A percentile compares a stretch with the other conserved stretches of the same genome.
Evolutionary conservation across 768 basidiomycete genomes (phyloP).

Genomic region (Boletus barrowsii): DNA sequence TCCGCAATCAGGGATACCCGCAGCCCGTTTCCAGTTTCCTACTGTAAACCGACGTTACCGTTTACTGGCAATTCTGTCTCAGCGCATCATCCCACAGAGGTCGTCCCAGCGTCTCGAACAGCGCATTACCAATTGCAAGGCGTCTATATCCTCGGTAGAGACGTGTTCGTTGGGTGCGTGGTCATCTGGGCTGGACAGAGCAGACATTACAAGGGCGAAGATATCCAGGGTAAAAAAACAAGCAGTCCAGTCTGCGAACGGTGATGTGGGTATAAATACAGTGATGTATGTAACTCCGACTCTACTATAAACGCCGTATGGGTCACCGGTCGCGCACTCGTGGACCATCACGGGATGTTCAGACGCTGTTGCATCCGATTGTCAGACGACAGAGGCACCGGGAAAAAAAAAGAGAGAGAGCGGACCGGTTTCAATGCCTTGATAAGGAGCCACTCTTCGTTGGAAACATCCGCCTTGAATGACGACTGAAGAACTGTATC

Average conservation of each 20-base stretch:
- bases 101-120: conserved; percentile 27
- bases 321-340: neutral
- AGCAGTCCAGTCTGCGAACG: neutral
- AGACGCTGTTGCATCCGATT: conserved; percentile 32
- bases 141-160: conserved; percentile 41
- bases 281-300: conserved; percentile 26
- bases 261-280: conserved; percentile 32
- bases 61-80: conserved; percentile 36
- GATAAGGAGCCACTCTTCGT: conserved; percentile 92
- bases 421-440: conserved; percentile 76
- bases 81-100: conserved; percentile 30
- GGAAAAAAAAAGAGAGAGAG: neutral
- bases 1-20: conserved; percentile 73
- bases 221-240: neutral
- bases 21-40: conserved; percentile 73
- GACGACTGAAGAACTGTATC: conserved; percentile 48
- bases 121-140: conserved; percentile 56
- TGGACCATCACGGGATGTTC: conserved; percentile 30
- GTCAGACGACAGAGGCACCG: neutral
- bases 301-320: neutral
- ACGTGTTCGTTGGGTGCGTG: conserved; percentile 25
- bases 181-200: conserved; percentile 9
- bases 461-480: conserved; percentile 86
- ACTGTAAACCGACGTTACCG: conserved; percentile 74
- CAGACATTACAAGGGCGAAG: conserved; percentile 21